These are phyloP conservation scores for Coemansia sp. DNA, from an alignment of 192 early-diverging fungal species.

Conservation along the genomic window DNA sequence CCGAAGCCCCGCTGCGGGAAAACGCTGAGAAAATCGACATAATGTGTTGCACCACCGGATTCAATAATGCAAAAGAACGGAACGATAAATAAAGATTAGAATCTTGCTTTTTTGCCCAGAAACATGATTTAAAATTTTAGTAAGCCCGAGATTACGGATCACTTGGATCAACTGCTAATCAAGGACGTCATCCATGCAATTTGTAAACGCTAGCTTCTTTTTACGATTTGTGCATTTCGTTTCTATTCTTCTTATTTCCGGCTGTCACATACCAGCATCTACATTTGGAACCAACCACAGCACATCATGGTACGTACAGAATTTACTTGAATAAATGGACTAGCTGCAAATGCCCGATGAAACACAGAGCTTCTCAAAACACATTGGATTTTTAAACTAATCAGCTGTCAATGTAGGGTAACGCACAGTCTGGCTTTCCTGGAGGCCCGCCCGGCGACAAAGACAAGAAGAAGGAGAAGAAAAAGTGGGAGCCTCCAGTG, in stretches of 20 bases:
- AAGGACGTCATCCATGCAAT: not conserved
- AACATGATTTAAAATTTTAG: not conserved
- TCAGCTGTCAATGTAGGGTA: slow-evolving; percentile 61
- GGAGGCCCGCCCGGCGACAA: slow-evolving; percentile 65
- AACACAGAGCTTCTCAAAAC: too few species aligned
- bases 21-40: slow-evolving; percentile 53
- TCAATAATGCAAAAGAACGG: slow-evolving; percentile 1
- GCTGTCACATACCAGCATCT: not conserved
- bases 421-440: slow-evolving; percentile 75
- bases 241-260: not conserved
- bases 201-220: too few species aligned
- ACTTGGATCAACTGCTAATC: not conserved
- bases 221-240: slow-evolving; percentile 1
- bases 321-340: too few species aligned
- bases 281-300: not conserved
- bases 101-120: slow-evolving; percentile 4
- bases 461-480: slow-evolving; percentile 81
- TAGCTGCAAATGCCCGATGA: too few species aligned
- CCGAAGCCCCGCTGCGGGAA: slow-evolving; percentile 29
- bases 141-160: not conserved
- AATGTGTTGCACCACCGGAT: not conserved
- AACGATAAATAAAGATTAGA: not conserved
- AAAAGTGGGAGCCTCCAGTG: slow-evolving; percentile 98
- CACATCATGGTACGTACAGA: slow-evolving; percentile 12
- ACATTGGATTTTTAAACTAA: not conserved